phyloP scores from a whole-genome alignment of 805 yeast species.

The Candida anglica region DNA sequence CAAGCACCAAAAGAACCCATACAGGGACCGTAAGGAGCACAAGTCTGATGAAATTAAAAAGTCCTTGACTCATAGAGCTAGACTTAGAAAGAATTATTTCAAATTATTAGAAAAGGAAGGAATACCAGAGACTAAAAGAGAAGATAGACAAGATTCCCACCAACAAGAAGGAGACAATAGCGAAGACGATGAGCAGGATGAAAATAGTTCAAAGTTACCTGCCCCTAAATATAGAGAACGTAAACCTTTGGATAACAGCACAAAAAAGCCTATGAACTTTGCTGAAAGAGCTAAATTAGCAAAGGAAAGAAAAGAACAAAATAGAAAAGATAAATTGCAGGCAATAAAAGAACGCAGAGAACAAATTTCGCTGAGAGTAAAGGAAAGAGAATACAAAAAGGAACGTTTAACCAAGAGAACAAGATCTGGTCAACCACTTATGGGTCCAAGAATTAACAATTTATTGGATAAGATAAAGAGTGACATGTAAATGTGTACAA shows the following conservation, averaged over 20 bases:
- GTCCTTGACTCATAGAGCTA: conserved; percentile 74
- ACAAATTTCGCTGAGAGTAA: conserved; percentile 30
- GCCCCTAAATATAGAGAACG: no score
- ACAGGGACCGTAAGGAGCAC: conserved; percentile 33
- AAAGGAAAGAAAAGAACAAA: conserved; percentile 43
- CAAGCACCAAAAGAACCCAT: conserved; percentile 22
- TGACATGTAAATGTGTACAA: conserved; percentile 20
- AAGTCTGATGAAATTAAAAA: conserved; percentile 65
- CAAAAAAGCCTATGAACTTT: conserved; percentile 32
- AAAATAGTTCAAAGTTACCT: no score
- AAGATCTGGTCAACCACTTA: conserved; percentile 76
- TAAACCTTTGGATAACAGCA: conserved; percentile 3
- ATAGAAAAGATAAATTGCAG: conserved; percentile 35
- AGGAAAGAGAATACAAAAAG: conserved; percentile 42
- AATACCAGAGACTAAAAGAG: conserved; percentile 5
- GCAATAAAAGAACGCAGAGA: conserved; percentile 34
- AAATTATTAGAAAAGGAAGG: conserved; percentile 76
- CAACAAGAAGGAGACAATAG: conserved; percentile 11
- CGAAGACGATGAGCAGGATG: conserved; percentile 5
- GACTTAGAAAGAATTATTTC: conserved; percentile 76
- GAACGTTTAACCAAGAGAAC: conserved; percentile 48
- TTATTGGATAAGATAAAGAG: conserved; percentile 71
- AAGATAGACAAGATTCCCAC: conserved; percentile 5
- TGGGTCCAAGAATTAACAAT: conserved; percentile 84
- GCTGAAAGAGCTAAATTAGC: conserved; percentile 44